These are phyloP conservation scores for Lachancea quebecensis DNA, from an alignment of 805 yeast species.

Conservation along the genomic window DNA sequence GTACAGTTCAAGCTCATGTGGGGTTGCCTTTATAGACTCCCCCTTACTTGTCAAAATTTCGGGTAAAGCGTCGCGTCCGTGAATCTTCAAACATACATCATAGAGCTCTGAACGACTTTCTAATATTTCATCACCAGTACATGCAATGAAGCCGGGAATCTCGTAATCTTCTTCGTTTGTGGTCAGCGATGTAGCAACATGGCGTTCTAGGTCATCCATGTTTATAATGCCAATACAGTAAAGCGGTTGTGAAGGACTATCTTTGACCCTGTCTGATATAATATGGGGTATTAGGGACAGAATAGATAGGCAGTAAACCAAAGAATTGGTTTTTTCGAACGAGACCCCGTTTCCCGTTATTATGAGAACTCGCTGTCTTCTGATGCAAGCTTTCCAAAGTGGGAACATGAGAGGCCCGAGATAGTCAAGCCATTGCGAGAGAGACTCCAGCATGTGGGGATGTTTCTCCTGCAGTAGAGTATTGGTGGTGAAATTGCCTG, in stretches of 20 bases:
- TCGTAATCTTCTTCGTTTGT: slow-evolving; percentile 5
- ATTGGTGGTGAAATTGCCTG: slow-evolving; percentile 9
- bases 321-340: slow-evolving; percentile 24
- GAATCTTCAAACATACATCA: slow-evolving; percentile 21
- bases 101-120: slow-evolving; percentile 19
- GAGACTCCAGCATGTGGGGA: slow-evolving; percentile 15
- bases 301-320: slow-evolving; percentile 23
- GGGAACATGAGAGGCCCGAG: slow-evolving; percentile 32
- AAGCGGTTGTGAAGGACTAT: slow-evolving; percentile 14
- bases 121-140: slow-evolving; percentile 29
- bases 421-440: slow-evolving; percentile 22
- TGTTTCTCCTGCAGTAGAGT: slow-evolving; percentile 8
- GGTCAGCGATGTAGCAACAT: slow-evolving; percentile 10
- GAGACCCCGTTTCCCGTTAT: slow-evolving; percentile 23
- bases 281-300: slow-evolving; percentile 15
- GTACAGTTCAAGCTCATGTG: slow-evolving; percentile 21
- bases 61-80: slow-evolving; percentile 7
- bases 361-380: slow-evolving; percentile 25
- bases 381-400: slow-evolving; percentile 28
- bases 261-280: slow-evolving; percentile 4
- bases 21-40: slow-evolving; percentile 21
- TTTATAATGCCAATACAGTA: slow-evolving; percentile 21
- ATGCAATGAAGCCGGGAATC: slow-evolving; percentile 23
- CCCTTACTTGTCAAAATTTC: slow-evolving; percentile 13
- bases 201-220: slow-evolving; percentile 14